Conservation (phyloP, 83 land plant genomes). For the Diphasiastrum complanatum region DNA sequence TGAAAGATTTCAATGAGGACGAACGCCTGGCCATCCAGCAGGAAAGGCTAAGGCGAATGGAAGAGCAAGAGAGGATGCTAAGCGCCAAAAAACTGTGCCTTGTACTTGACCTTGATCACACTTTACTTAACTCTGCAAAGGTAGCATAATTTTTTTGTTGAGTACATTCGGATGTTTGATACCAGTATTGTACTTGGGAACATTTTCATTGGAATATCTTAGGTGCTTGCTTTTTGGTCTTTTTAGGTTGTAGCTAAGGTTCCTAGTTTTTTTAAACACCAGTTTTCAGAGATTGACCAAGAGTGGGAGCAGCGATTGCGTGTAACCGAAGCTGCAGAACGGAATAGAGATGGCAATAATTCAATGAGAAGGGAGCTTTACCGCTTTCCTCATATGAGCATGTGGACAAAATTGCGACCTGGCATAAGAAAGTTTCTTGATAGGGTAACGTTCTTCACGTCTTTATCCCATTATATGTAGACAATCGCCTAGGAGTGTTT, state of each 20-base stretch:
- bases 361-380: conserved; percentile 49
- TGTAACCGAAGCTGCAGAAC: conserved; percentile 31
- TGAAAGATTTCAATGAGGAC: too few relatives aligned
- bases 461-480: neutral
- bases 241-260: neutral
- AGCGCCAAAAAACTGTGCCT: conserved; percentile 77
- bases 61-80: conserved; percentile 92
- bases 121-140: conserved; percentile 97
- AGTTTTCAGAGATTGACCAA: conserved; percentile 89
- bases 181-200: neutral
- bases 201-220: neutral
- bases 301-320: conserved; percentile 72
- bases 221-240: neutral
- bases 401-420: conserved; percentile 99
- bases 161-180: neutral
- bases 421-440: conserved; percentile 97
- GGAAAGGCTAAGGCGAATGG: conserved; percentile 81
- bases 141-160: conserved; percentile 25
- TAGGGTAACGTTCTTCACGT: conserved; percentile 38
- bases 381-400: conserved; percentile 91
- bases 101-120: conserved; percentile 96
- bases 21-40: too few relatives aligned
- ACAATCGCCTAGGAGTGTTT: too few relatives aligned
- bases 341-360: conserved; percentile 49
- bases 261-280: conserved; percentile 12